Evolutionary conservation across 73 alveolate species (phyloP).

Genomic region (Paramecium tetraurelia): DNA sequence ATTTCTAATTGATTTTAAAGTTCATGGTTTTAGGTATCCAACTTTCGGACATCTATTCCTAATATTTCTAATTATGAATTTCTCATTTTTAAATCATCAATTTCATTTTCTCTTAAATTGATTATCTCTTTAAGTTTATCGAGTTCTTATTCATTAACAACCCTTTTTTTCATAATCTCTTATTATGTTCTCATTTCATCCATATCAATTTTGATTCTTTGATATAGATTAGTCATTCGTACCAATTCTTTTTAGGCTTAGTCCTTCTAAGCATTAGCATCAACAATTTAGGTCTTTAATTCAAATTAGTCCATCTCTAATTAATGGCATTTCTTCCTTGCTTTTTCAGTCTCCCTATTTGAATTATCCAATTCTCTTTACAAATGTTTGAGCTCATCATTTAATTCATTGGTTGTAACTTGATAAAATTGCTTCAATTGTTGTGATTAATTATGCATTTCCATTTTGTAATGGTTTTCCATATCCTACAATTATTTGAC

Average conservation of each 20-base stretch:
- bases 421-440: background rate
- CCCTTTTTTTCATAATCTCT: background rate
- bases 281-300: slow-evolving; percentile 19
- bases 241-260: background rate
- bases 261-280: slow-evolving; percentile 19
- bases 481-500: background rate
- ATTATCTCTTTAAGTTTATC: background rate
- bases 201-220: background rate
- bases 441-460: background rate
- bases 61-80: slow-evolving; percentile 28
- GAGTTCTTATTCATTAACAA: slow-evolving; percentile 6
- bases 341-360: slow-evolving; percentile 9
- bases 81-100: slow-evolving; percentile 41
- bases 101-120: slow-evolving; percentile 5
- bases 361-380: slow-evolving; percentile 28
- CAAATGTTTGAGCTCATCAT: background rate
- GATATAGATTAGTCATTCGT: background rate
- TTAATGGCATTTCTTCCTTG: background rate
- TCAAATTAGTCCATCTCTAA: slow-evolving; percentile 48
- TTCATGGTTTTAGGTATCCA: background rate
- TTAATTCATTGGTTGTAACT: background rate
- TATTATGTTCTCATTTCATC: background rate
- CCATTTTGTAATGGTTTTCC: background rate
- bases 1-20: background rate
- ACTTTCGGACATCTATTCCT: slow-evolving; percentile 2